A percentile compares a stretch with the other conserved stretches of the same genome.
phyloP scores from a whole-genome alignment of 2,329 filamentous ascomycete genomes.

The Scolecobasidium constrictum region DNA sequence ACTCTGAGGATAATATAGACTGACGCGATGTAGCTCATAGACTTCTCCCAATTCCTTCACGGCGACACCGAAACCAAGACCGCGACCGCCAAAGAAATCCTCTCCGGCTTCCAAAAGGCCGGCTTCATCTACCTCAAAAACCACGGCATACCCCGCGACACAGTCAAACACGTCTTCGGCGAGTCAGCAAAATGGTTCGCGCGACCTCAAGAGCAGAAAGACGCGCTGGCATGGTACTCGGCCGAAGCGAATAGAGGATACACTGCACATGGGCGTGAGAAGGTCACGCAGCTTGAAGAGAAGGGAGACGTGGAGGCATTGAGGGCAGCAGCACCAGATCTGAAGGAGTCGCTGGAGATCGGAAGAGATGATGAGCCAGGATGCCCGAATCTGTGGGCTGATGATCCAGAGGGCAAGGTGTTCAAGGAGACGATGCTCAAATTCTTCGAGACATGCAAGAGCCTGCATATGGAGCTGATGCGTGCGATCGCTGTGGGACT shows the following conservation, averaged over 20 bases:
- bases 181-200: constrained; percentile 31
- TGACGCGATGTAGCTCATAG: constrained; percentile 67
- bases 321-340: constrained; percentile 25
- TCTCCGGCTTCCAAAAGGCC: constrained; percentile 70
- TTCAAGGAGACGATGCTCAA: constrained; percentile 64
- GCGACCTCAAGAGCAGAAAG: constrained; percentile 25
- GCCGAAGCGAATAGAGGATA: constrained; percentile 40
- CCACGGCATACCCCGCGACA: constrained; percentile 54
- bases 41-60: constrained; percentile 63
- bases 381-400: constrained; percentile 70
- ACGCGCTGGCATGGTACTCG: constrained; percentile 29
- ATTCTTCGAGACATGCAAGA: constrained; percentile 67
- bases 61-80: constrained; percentile 50
- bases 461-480: constrained; percentile 69
- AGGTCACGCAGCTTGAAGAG: constrained; percentile 26
- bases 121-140: constrained; percentile 86
- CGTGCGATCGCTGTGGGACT: constrained; percentile 74
- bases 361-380: constrained; percentile 48
- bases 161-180: constrained; percentile 52
- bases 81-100: constrained; percentile 58
- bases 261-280: constrained; percentile 32
- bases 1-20: not conserved
- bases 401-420: constrained; percentile 39
- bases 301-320: constrained; percentile 24
- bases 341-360: constrained; percentile 52